phyloP scores from a whole-genome alignment of 192 early-diverging fungal species.

The Rhizophagus clarus region DNA sequence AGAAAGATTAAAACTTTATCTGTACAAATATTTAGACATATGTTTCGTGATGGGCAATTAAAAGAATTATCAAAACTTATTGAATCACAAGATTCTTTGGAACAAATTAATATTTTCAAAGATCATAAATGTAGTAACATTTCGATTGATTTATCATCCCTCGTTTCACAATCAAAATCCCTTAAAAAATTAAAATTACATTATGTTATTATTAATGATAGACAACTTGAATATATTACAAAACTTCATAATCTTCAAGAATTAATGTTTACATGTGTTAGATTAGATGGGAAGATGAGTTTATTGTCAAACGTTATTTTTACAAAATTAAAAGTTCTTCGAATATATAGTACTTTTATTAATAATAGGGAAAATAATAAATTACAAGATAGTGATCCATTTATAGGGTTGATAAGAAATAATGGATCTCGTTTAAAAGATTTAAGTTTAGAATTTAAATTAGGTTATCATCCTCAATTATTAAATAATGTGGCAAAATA shows the following conservation, averaged over 20 bases:
- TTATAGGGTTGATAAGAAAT: neutral
- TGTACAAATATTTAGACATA: neutral
- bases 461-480: neutral
- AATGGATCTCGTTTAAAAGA: neutral
- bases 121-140: neutral
- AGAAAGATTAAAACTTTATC: neutral
- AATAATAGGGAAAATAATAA: neutral
- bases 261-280: neutral
- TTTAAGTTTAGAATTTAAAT: neutral
- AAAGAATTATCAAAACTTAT: neutral
- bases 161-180: neutral
- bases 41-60: neutral
- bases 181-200: neutral
- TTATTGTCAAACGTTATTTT: neutral
- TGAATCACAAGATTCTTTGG: neutral
- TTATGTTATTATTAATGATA: neutral
- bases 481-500: neutral
- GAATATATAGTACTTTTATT: neutral
- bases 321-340: neutral
- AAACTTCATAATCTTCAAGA: neutral
- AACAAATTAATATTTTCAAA: neutral
- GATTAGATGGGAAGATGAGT: neutral
- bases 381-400: neutral
- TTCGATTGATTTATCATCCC: neutral
- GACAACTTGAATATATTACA: neutral